These are phyloP conservation scores for Corymbia citriodora DNA, from an alignment of 441 rosid species.

Conservation along the genomic window DNA sequence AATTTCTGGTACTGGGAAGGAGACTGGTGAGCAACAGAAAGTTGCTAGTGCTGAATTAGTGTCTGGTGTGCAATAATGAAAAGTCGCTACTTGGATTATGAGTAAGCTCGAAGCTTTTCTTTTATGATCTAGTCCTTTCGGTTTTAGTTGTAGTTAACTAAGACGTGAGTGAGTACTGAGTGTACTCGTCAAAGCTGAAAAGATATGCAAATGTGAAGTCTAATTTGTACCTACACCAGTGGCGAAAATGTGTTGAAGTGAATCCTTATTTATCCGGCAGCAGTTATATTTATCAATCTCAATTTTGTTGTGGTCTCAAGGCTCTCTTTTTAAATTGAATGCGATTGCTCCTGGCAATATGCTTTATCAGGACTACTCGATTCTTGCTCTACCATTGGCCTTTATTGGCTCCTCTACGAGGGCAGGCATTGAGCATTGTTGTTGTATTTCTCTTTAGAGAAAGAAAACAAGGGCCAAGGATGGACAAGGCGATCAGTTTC, in stretches of 20 bases:
- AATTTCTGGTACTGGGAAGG: not conserved
- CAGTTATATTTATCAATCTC: not conserved
- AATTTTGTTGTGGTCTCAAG: not conserved
- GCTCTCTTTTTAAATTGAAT: not conserved
- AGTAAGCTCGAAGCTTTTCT: not conserved
- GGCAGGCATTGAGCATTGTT: not conserved
- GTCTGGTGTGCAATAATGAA: not conserved
- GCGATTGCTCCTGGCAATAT: not conserved
- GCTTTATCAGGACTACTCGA: not conserved
- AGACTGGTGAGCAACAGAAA: not conserved
- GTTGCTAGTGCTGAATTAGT: not conserved
- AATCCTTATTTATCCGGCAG: not conserved
- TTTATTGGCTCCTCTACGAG: not conserved
- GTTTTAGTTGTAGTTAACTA: not conserved
- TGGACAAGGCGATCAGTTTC: not conserved
- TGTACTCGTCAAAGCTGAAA: not conserved
- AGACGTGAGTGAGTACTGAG: not conserved
- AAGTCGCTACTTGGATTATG: not conserved
- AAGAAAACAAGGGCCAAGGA: not conserved
- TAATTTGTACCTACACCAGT: not conserved
- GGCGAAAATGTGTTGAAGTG: not conserved
- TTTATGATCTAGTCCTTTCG: not conserved
- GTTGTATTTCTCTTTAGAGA: not conserved
- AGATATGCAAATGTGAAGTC: not conserved
- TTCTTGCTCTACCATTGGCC: not conserved